Evolutionary conservation across 176 grass and related monocot species (phyloP).

Genomic region (Otatea glauca): DNA sequence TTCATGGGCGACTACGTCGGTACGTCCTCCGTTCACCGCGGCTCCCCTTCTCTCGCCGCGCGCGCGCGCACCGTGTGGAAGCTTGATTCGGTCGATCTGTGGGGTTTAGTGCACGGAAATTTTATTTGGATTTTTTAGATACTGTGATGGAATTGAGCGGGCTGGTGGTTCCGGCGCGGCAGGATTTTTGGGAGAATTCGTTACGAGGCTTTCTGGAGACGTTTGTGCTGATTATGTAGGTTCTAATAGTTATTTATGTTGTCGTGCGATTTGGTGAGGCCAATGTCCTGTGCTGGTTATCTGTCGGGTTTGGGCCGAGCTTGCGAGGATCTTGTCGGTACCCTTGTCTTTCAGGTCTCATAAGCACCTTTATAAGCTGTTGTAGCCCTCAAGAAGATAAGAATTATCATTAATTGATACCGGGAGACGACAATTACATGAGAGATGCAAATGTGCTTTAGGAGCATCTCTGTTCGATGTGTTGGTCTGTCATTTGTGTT

Average conservation of each 20-base stretch:
- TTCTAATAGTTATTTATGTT: not conserved
- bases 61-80: not conserved
- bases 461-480: not conserved
- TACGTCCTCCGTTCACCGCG: conserved; percentile 20
- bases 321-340: not conserved
- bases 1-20: conserved; percentile 99
- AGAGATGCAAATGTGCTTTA: not conserved
- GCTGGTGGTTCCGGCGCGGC: not conserved
- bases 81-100: conserved; percentile 32
- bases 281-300: not conserved
- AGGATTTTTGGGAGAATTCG: conserved; percentile 11
- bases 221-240: conserved; percentile 6
- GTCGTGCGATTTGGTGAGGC: not conserved
- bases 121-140: not conserved
- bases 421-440: not conserved
- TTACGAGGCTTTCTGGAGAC: not conserved
- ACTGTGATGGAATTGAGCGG: not conserved
- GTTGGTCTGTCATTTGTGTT: not conserved
- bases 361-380: not conserved
- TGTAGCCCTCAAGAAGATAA: not conserved
- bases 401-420: conserved; percentile 32
- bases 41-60: not conserved
- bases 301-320: not conserved
- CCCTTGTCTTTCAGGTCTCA: not conserved
- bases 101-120: not conserved